phyloP scores from a whole-genome alignment of 2,329 filamentous ascomycete genomes.

The Penicillium sp. region DNA sequence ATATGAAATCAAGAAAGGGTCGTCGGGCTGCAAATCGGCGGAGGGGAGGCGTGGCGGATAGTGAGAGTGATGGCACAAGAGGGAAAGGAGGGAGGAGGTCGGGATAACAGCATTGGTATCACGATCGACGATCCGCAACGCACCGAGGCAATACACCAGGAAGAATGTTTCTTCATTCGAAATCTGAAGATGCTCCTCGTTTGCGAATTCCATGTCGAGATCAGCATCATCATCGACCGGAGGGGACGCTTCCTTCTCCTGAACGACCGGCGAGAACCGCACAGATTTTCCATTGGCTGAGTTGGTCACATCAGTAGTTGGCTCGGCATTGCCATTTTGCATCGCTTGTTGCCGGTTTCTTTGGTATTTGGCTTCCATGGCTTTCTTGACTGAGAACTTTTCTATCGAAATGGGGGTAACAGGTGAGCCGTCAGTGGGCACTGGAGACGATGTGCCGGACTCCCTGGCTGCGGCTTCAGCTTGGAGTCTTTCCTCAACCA shows the following conservation, averaged over 20 bases:
- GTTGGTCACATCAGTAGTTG: constrained; percentile 10
- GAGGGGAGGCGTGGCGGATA: constrained; percentile 58
- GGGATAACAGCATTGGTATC: constrained; percentile 45
- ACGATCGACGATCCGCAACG: constrained; percentile 59
- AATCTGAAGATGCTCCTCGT: constrained; percentile 87
- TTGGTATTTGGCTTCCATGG: constrained; percentile 30
- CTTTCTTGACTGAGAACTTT: constrained; percentile 36
- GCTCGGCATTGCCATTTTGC: constrained; percentile 11
- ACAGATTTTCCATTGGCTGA: constrained; percentile 58
- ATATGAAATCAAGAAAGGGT: constrained; percentile 83
- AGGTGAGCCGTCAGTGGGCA: constrained; percentile 16
- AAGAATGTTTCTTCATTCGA: constrained; percentile 91
- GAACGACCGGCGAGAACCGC: constrained; percentile 66
- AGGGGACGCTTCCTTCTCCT: constrained; percentile 59
- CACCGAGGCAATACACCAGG: constrained; percentile 75
- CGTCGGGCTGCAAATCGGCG: constrained; percentile 64
- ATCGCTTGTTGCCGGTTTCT: constrained; percentile 21
- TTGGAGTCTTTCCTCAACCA: constrained; percentile 69
- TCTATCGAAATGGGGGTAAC: constrained; percentile 20
- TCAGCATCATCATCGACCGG: constrained; percentile 24
- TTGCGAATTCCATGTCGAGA: constrained; percentile 35
- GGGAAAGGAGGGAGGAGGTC: constrained; percentile 58
- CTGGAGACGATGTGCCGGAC: constrained; percentile 15
- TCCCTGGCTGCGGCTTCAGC: constrained; percentile 49
- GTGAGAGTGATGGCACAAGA: constrained; percentile 69